Base-by-base conservation (phyloP, 2,329 filamentous ascomycete genomes). In the Talaromyces rugulosus region DNA sequence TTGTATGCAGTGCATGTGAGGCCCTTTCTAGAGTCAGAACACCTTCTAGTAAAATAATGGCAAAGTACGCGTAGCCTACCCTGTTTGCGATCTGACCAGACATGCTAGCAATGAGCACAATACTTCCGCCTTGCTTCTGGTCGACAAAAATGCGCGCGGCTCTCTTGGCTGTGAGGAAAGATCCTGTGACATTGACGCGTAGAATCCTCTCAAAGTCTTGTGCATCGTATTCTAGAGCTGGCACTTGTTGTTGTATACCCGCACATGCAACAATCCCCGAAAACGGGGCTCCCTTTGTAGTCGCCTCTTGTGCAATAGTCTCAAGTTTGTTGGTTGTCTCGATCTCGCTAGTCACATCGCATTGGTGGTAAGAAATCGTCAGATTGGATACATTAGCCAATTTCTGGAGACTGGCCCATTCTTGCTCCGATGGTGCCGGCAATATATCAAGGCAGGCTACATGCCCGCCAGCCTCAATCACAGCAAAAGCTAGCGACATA, bases 191-290 rank as follows among this genome's bases (percentile, higher is more conserved):
- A 67, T 86, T 86, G 63, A 86, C 77, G 67, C 85, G 82, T 64
- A 87, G 83, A 84, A 87, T 87, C 61, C 77, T 81, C 68, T 87
- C 86, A 59, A 83, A 81, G 67, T 87, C 85, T 69, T 85, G 81
- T 55, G 82, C 78, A 1, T 80, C 80, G 72, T 96, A 96, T 55
- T 96, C 91, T 58, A 96, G 81, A 1, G 93, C 92, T 0, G 90
- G 78, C 0, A 87, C 91, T 77, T 96, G 91, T 75, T 96, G 89
- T 77, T 96, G 91, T 34, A 86, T 79, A 1, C 87, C 88, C 0
- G 88, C 89, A 0, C 87, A 87, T 0, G 88, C 87, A 56, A 96
- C 86, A 60, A 96, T 78, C 0, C 92, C 92, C 6, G 11, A 31
- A 30, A 57, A 57, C 7, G 55, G 55, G 8, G 55, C 66, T 4